Conservation (phyloP, 1,139 yeast genomes). For the Sporopachydermia cereana region DNA sequence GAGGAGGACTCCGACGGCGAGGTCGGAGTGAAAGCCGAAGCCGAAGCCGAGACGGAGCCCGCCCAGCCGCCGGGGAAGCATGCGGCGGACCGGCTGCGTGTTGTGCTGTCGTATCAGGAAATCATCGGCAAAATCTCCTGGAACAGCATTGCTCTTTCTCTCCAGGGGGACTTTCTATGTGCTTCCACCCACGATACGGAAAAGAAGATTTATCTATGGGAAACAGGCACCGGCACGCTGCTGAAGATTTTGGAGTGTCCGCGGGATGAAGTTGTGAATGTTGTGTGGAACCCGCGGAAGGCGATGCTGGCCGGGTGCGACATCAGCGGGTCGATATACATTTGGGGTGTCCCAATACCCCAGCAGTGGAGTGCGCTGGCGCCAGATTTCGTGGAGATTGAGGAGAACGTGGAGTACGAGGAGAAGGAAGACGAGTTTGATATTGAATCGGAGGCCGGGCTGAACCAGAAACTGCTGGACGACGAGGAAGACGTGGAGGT, state of each 20-base stretch:
- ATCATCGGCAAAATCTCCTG: slow-evolving; percentile 82
- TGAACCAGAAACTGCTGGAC: slow-evolving; percentile 46
- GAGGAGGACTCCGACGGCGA: neutral
- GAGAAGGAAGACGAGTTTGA: slow-evolving; percentile 94
- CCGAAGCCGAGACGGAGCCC: slow-evolving; percentile 12
- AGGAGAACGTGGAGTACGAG: slow-evolving; percentile 78
- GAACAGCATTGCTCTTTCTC: slow-evolving; percentile 70
- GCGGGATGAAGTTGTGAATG: slow-evolving; percentile 70
- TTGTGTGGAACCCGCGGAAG: slow-evolving; percentile 71
- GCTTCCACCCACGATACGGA: slow-evolving; percentile 85
- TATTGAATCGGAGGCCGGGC: slow-evolving; percentile 52
- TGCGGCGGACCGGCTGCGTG: slow-evolving; percentile 44
- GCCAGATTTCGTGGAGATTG: slow-evolving; percentile 92
- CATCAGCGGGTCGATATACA: slow-evolving; percentile 57
- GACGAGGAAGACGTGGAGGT: slow-evolving; percentile 57
- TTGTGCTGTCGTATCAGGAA: slow-evolving; percentile 81
- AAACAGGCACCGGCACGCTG: slow-evolving; percentile 74
- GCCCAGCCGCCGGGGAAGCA: slow-evolving; percentile 16
- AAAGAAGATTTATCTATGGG: slow-evolving; percentile 91
- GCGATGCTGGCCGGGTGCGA: slow-evolving; percentile 80
- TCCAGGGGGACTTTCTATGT: slow-evolving; percentile 70
- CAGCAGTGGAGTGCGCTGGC: slow-evolving; percentile 97
- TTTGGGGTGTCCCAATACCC: slow-evolving; percentile 77
- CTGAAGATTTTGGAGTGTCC: slow-evolving; percentile 88
- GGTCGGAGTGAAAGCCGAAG: neutral